A percentile compares a stretch with the other conserved stretches of the same genome.
These are phyloP conservation scores for Plasmodium berghei DNA, from an alignment of 169 alveolate species.

Conservation along the genomic window DNA sequence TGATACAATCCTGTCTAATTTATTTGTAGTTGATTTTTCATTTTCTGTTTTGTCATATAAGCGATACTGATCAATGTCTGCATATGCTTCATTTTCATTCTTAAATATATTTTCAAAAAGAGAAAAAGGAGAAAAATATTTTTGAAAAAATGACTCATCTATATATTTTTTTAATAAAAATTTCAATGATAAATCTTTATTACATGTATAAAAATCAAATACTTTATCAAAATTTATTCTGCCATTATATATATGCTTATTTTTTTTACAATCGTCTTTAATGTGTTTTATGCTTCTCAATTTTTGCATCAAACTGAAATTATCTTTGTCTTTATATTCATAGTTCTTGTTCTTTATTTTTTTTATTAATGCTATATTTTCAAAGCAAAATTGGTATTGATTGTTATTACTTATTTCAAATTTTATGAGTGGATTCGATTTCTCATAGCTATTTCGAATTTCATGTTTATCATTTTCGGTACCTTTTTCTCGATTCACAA, in stretches of 20 bases:
- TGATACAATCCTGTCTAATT: neutral
- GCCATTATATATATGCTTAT: conserved; percentile 3
- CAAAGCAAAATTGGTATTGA: conserved; percentile 26
- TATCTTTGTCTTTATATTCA: conserved; percentile 4
- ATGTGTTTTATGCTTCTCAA: neutral
- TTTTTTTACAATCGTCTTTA: neutral
- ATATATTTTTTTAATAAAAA: conserved; percentile 16
- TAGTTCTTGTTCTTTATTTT: neutral
- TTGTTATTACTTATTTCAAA: neutral
- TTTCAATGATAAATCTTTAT: conserved; percentile 33
- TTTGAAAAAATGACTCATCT: conserved; percentile 27
- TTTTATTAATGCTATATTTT: conserved; percentile 17
- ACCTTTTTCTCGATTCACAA: neutral
- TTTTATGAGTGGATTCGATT: neutral
- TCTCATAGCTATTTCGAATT: neutral
- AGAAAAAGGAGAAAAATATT: conserved; percentile 46
- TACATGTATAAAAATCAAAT: conserved; percentile 45
- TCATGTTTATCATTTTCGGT: neutral
- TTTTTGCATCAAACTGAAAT: conserved; percentile 20
- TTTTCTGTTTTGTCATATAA: neutral
- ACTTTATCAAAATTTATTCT: conserved; percentile 10
- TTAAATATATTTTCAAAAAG: conserved; percentile 47
- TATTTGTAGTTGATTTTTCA: neutral
- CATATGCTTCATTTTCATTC: neutral
- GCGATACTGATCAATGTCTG: no score